Evolutionary conservation across 179 eudicot species (phyloP), one percentile per base, ranked within the genome.

Genomic region (Actinidia arguta): DNA sequence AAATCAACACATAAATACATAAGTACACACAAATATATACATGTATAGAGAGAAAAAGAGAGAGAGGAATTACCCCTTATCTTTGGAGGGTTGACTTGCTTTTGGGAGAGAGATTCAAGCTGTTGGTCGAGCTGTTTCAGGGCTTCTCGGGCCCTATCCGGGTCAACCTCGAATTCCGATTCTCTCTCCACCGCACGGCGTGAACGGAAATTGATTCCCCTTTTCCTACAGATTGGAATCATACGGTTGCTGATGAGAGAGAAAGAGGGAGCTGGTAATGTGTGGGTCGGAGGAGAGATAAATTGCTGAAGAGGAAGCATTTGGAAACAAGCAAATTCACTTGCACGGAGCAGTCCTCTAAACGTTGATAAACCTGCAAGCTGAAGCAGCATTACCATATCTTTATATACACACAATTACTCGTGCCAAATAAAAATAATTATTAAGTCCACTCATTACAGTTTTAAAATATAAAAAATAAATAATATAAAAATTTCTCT

Each of bases 131-230:
- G 73, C 79, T 81, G 73, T 18, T 62, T 52, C 1, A 81, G 83
- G 73, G 79, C 79, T 81, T 81, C 79, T 27, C 83, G 79, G 73
- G 83, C 83, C 64, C 74, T 72, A 31, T 81, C 83, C 8, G 79
- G 72, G 83, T 81, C 83, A 4, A 81, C 63, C 62, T 81, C 79
- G 79, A 73, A 81, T 73, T 81, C 83, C 16, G 82, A 80, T 17
- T 80, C 82, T 71, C 77, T 80, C 56, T 80, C 82, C 69, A 80
- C 61, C 16, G 82, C 82, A 13, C 77, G 82, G 52, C 50, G 52
- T 8, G 9, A 31, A 22, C 8, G 20, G 46, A 55, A 79, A 22
- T n/a, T 16, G 64, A 44, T 20, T 24, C 47, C 44, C 52, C 51
- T 67, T 36, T 27, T 52, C 81, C 46, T 68, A n/a, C 63, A 39